Percentiles rank a stretch among this genome's conserved stretches.
Conservation (phyloP, 164 flowering plant species). For the Warburgia ugandensis region DNA sequence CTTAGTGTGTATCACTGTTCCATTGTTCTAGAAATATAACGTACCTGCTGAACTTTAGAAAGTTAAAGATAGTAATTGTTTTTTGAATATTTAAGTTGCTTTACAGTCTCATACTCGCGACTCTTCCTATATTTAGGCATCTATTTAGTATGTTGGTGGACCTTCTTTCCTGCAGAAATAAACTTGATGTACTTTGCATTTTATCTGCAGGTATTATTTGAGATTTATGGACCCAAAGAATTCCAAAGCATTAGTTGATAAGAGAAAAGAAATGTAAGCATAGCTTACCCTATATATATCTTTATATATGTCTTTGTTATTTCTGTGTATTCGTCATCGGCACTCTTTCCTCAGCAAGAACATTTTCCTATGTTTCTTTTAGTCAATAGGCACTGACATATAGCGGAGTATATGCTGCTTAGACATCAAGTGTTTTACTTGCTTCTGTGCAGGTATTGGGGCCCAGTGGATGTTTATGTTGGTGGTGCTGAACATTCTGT, state of each 20-base stretch:
- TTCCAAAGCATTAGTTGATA: slow-evolving; percentile 64
- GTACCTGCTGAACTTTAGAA: too few species aligned
- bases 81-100: too few species aligned
- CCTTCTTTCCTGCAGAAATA: not conserved
- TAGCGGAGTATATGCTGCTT: too few species aligned
- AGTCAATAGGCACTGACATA: not conserved
- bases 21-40: too few species aligned
- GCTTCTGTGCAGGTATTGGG: slow-evolving; percentile 65
- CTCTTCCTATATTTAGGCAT: slow-evolving; percentile 2
- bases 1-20: too few species aligned
- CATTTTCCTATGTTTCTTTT: not conserved
- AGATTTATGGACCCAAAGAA: slow-evolving; percentile 98
- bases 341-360: too few species aligned
- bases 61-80: too few species aligned
- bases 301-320: not conserved
- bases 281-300: slow-evolving; percentile 1
- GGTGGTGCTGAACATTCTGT: slow-evolving; percentile 99
- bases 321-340: not conserved
- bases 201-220: slow-evolving; percentile 80
- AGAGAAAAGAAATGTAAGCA: slow-evolving; percentile 66
- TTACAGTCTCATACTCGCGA: too few species aligned
- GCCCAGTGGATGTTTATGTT: slow-evolving; percentile 95
- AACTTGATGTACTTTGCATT: slow-evolving; percentile 2
- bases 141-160: slow-evolving; percentile 1
- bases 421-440: too few species aligned